A percentile compares a stretch with the other conserved stretches of the same genome.
These are phyloP conservation scores for Lentinula guzmanii DNA, from an alignment of 768 basidiomycete genomes.

Conservation along the genomic window DNA sequence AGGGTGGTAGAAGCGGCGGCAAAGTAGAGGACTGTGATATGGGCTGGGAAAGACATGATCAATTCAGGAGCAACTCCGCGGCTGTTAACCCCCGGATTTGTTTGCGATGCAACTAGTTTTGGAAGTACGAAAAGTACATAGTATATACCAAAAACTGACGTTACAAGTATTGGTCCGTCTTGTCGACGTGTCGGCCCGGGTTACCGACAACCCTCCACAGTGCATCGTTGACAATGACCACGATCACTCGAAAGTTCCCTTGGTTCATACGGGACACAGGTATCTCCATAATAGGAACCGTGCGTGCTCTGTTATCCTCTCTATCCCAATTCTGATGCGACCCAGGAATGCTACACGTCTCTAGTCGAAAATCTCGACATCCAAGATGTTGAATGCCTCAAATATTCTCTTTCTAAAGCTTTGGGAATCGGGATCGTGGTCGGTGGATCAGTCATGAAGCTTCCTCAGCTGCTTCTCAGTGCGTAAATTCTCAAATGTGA, in stretches of 20 bases:
- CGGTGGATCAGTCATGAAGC: constrained; percentile 92
- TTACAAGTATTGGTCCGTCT: no score
- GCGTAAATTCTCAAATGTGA: constrained; percentile 20
- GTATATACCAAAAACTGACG: no score
- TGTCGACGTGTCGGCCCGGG: no score
- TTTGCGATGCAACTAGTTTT: no score
- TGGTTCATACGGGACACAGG: constrained; percentile 80
- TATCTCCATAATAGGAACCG: constrained; percentile 76
- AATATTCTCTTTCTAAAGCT: constrained; percentile 88
- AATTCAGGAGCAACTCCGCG: no score
- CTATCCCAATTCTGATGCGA: not conserved
- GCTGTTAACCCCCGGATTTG: no score
- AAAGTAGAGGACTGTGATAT: constrained; percentile 48
- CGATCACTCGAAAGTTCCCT: constrained; percentile 80
- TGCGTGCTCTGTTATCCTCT: constrained; percentile 19
- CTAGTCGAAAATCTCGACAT: constrained; percentile 84
- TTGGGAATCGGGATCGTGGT: constrained; percentile 89
- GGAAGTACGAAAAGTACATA: no score
- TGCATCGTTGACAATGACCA: constrained; percentile 35
- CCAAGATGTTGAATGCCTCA: constrained; percentile 74
- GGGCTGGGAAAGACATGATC: not conserved
- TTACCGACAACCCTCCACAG: no score
- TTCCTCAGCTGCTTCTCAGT: constrained; percentile 90
- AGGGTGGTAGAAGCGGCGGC: constrained; percentile 66
- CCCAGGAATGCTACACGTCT: constrained; percentile 83